phyloP scores from a whole-genome alignment of 257 asterid genomes.

The Solanum corneliomulleri region DNA sequence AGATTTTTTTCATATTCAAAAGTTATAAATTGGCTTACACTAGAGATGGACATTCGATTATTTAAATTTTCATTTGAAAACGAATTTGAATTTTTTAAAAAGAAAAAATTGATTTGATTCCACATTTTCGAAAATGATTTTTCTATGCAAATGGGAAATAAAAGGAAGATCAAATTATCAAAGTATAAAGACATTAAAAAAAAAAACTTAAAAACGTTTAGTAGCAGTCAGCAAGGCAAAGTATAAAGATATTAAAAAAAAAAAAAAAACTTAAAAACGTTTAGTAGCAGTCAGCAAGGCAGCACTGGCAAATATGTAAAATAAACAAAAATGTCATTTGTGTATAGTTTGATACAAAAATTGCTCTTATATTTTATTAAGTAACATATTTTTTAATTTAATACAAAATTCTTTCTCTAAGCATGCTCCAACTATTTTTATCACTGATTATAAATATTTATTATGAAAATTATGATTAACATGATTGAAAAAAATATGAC shows the following conservation, averaged over 20 bases:
- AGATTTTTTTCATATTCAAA: background rate
- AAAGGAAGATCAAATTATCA: background rate
- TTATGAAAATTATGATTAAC: background rate
- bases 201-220: too few relatives aligned
- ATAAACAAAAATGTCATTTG: too few relatives aligned
- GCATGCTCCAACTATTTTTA: background rate
- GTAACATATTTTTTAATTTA: too few relatives aligned
- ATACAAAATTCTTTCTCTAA: background rate
- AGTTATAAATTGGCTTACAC: background rate
- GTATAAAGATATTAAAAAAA: too few relatives aligned
- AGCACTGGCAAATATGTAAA: background rate
- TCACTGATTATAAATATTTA: background rate
- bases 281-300: background rate
- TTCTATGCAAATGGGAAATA: background rate
- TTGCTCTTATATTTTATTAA: background rate
- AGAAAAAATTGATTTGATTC: background rate
- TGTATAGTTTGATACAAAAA: too few relatives aligned
- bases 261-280: background rate
- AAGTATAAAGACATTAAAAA: too few relatives aligned
- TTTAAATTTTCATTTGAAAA: background rate
- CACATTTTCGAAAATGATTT: background rate
- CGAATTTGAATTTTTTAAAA: rapidly evolving
- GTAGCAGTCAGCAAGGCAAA: background rate
- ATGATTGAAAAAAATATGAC: background rate
- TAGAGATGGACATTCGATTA: background rate